Evolutionary conservation across 257 asterid species (phyloP), one percentile per base, ranked within the genome.

Genomic region (Striga asiatica): DNA sequence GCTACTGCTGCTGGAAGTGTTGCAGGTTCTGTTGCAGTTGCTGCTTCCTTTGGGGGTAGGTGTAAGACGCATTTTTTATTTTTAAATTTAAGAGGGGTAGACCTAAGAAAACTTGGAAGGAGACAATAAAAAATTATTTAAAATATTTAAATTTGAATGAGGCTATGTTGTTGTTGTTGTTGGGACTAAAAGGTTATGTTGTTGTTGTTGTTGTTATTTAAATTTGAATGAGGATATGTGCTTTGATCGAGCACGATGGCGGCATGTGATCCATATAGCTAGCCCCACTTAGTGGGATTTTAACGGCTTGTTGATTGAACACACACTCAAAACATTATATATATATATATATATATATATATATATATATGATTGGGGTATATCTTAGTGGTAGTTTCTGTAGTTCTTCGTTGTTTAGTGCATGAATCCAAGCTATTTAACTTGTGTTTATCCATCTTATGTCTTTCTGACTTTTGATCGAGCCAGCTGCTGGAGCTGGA

Each of bases 401-500:
- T 16, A 41, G 17, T 4, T 16, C 14, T 13, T 41, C 20, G 21
- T 1, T 14, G 13, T 32, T 53, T 38, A 46, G 21, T 37, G 8
- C 11, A 11, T 47, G 56, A 25, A 64, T 38, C 41, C 16, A 8
- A n/a, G n/a, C n/a, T n/a, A n/a, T n/a, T n/a, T n/a, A n/a, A n/a
- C n/a, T n/a, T n/a, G n/a, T n/a, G 19, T 60, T 67, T 31, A 46
- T 48, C 20, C 60, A 65, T 58, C 45, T 52, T 20, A 49, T 60
- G 23, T 62, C 14, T 50, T 50, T 54, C 42, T 48, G 57, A 42
- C 49, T 50, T 70, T 61, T 22, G 41, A 35, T 21, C 56, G 48
- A 38, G 54, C 45, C 78, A 92, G 97, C 96, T 81, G 99, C 99
- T 71, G 99, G 97, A 77, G 99, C 97, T 68, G 97, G 99, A 71